Conservation (phyloP, 2,329 filamentous ascomycete species). For the Fonsecaea erecta region DNA sequence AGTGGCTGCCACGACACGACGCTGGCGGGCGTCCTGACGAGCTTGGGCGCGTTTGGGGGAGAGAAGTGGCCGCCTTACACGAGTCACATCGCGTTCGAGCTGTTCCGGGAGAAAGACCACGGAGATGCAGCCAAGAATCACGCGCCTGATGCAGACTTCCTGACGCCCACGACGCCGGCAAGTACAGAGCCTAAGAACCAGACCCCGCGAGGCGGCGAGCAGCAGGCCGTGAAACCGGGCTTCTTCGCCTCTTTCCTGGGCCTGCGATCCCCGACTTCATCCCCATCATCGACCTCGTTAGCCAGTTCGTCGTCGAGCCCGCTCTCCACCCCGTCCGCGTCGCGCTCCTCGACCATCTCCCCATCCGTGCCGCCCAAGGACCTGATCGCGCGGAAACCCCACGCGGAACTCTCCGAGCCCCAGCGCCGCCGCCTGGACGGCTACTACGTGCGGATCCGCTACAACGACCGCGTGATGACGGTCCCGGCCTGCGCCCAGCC, state of each 20-base stretch:
- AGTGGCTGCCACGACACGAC: conserved; percentile 94
- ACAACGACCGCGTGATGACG: conserved; percentile 82
- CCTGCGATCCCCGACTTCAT: conserved; percentile 41
- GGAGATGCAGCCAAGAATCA: conserved; percentile 37
- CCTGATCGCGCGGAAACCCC: conserved; percentile 64
- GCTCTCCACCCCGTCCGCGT: conserved; percentile 36
- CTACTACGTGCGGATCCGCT: conserved; percentile 87
- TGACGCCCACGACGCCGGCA: conserved; percentile 36
- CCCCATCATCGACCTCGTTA: conserved; percentile 17
- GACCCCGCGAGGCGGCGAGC: not conserved
- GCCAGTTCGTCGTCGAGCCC: conserved; percentile 24
- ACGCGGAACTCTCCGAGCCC: conserved; percentile 58
- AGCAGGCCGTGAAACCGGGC: conserved; percentile 24
- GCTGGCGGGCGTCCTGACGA: conserved; percentile 75
- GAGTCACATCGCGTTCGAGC: conserved; percentile 85
- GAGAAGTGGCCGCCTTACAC: conserved; percentile 90
- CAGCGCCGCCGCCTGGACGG: conserved; percentile 68
- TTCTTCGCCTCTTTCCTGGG: conserved; percentile 35
- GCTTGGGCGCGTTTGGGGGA: conserved; percentile 75
- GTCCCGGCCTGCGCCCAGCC: conserved; percentile 77
- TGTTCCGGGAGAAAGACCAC: conserved; percentile 67
- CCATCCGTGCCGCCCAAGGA: conserved; percentile 27
- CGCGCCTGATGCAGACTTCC: conserved; percentile 31
- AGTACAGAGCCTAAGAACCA: conserved; percentile 41
- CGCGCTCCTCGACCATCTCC: conserved; percentile 24